Evolutionary conservation across 306 rosid species (phyloP).

Genomic region (Argentina anserina): DNA sequence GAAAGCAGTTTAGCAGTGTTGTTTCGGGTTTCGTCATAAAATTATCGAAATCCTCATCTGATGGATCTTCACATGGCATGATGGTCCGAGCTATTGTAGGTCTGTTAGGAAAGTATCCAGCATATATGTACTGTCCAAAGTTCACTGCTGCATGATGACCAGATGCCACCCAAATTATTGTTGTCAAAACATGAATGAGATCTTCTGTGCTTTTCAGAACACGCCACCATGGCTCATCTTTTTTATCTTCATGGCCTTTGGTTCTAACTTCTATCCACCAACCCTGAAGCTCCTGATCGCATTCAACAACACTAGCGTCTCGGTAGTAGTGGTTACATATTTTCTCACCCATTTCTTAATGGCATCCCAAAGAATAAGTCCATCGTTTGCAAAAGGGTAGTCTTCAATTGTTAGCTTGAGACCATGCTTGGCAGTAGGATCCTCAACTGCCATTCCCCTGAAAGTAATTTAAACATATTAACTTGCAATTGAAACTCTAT

Average conservation of each 20-base stretch:
- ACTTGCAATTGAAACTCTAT: background rate
- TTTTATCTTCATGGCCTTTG: constrained; percentile 37
- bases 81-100: constrained; percentile 36
- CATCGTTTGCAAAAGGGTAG: constrained; percentile 44
- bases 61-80: constrained; percentile 36
- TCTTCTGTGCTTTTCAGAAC: constrained; percentile 19
- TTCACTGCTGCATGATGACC: constrained; percentile 40
- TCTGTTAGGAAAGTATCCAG: constrained; percentile 39
- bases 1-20: constrained; percentile 29
- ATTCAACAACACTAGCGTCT: constrained; percentile 8
- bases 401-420: constrained; percentile 37
- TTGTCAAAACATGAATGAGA: constrained; percentile 25
- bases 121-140: constrained; percentile 39
- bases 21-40: constrained; percentile 26
- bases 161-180: constrained; percentile 36
- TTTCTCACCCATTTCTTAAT: constrained; percentile 35
- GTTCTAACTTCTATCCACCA: constrained; percentile 46
- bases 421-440: constrained; percentile 30
- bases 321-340: constrained; percentile 33
- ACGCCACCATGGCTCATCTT: constrained; percentile 46
- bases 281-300: constrained; percentile 36
- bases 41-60: constrained; percentile 4
- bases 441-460: constrained; percentile 44
- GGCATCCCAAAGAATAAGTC: constrained; percentile 32
- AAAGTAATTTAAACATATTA: background rate